Evolutionary conservation across 805 yeast genomes (phyloP).

Genomic region (Lipomyces yamadae): DNA sequence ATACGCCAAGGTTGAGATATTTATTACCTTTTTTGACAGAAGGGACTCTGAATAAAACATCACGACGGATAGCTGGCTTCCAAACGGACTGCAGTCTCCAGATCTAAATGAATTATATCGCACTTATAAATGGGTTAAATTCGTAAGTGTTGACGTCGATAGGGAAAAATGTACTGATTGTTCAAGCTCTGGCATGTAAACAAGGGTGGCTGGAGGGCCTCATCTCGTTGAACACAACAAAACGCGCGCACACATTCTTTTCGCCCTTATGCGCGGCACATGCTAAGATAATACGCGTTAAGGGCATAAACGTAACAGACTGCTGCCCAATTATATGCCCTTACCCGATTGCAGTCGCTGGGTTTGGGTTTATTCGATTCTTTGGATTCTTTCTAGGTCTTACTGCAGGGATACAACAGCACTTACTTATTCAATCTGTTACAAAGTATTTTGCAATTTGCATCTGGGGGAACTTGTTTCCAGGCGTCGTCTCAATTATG

Average conservation of each 20-base stretch:
- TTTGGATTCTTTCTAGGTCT: too few species aligned
- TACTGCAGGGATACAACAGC: too few species aligned
- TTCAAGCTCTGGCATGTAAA: not conserved
- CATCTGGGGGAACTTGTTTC: too few species aligned
- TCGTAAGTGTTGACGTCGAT: too few species aligned
- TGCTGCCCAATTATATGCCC: not conserved
- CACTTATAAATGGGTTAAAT: not conserved
- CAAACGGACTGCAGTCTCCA: not conserved
- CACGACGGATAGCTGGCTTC: conserved; percentile 4
- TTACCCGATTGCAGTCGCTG: not conserved
- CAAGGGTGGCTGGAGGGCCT: not conserved
- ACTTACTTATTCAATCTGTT: too few species aligned
- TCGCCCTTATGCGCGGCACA: conserved; percentile 5
- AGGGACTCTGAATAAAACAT: conserved; percentile 60
- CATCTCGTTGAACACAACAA: not conserved
- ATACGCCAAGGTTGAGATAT: not conserved
- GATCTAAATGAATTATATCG: not conserved
- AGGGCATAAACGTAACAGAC: not conserved
- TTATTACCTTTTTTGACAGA: conserved; percentile 52
- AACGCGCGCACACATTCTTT: not conserved
- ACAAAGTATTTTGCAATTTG: too few species aligned
- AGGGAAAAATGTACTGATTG: not conserved
- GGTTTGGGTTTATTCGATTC: not conserved
- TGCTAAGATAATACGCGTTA: not conserved
- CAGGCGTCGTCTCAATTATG: too few species aligned